Conservation (phyloP, 2,329 filamentous ascomycete genomes). For the Penicillium concentricum region DNA sequence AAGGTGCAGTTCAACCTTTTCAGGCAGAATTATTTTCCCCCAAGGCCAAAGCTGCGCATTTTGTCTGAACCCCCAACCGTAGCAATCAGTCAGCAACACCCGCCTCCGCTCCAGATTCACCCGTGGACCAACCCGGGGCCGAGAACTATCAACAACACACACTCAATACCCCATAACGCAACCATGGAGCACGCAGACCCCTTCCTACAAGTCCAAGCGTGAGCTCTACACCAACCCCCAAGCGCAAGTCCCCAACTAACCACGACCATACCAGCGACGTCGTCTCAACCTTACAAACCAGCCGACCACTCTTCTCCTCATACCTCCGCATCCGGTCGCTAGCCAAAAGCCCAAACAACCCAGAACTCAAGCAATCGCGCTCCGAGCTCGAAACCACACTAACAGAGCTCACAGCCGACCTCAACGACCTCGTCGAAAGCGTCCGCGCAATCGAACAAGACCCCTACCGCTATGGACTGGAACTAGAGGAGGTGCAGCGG, state of each 20-base stretch:
- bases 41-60: background rate
- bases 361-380: slow-evolving; percentile 64
- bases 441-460: slow-evolving; percentile 85
- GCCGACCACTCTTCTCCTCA: slow-evolving; percentile 85
- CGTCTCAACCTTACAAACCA: slow-evolving; percentile 73
- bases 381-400: slow-evolving; percentile 77
- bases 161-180: slow-evolving; percentile 7
- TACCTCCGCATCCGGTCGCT: slow-evolving; percentile 95
- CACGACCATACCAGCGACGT: slow-evolving; percentile 66
- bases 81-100: background rate
- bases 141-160: slow-evolving; percentile 8
- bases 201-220: slow-evolving; percentile 51
- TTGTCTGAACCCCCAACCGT: background rate
- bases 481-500: slow-evolving; percentile 75
- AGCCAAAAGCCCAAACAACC: slow-evolving; percentile 67
- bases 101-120: background rate
- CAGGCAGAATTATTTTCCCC: background rate
- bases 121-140: slow-evolving; percentile 1
- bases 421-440: slow-evolving; percentile 82
- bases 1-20: background rate
- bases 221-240: slow-evolving; percentile 15
- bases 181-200: slow-evolving; percentile 43
- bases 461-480: slow-evolving; percentile 82
- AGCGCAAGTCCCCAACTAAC: slow-evolving; percentile 11
- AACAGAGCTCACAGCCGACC: slow-evolving; percentile 75